phyloP scores from a whole-genome alignment of 495 filamentous ascomycete genomes.

The Clohesyomyces aquaticus region DNA sequence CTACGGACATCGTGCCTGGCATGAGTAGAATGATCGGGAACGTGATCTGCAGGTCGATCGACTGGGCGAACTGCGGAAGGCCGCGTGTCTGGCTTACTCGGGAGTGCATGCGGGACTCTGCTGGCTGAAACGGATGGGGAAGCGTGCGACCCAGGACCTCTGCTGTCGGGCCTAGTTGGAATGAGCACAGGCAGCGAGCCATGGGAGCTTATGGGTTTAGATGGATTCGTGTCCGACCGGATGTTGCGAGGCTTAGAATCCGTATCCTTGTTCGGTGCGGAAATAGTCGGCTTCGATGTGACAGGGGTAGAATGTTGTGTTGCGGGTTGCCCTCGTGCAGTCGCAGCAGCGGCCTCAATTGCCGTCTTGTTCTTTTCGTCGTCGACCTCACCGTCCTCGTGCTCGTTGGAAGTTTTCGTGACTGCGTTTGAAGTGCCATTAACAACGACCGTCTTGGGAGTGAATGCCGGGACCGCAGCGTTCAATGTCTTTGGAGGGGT shows the following conservation, averaged over 20 bases:
- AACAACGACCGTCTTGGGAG: constrained; percentile 28
- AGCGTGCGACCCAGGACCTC: constrained; percentile 13
- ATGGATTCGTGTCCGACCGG: background rate
- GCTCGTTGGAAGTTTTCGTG: constrained; percentile 22
- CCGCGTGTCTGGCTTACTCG: constrained; percentile 38
- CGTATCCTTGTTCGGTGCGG: background rate
- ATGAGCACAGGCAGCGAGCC: background rate
- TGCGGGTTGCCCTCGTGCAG: background rate
- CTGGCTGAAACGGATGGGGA: constrained; percentile 1
- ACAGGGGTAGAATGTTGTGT: background rate
- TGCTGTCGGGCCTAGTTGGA: constrained; percentile 6
- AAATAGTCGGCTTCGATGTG: background rate
- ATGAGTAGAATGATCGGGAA: constrained; percentile 25
- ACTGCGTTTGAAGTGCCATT: constrained; percentile 32
- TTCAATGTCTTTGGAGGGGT: constrained; percentile 1
- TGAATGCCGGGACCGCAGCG: constrained; percentile 42
- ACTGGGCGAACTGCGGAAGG: constrained; percentile 22
- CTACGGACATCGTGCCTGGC: constrained; percentile 33
- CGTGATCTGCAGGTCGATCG: constrained; percentile 35
- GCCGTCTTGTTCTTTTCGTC: constrained; percentile 37
- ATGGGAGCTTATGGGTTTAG: background rate
- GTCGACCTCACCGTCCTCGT: constrained; percentile 49
- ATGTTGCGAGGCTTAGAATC: constrained; percentile 6
- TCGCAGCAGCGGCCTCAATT: background rate
- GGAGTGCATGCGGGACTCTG: constrained; percentile 37